Evolutionary conservation across 495 filamentous ascomycete species (phyloP).

Genomic region (Hypoxylon intermedium): DNA sequence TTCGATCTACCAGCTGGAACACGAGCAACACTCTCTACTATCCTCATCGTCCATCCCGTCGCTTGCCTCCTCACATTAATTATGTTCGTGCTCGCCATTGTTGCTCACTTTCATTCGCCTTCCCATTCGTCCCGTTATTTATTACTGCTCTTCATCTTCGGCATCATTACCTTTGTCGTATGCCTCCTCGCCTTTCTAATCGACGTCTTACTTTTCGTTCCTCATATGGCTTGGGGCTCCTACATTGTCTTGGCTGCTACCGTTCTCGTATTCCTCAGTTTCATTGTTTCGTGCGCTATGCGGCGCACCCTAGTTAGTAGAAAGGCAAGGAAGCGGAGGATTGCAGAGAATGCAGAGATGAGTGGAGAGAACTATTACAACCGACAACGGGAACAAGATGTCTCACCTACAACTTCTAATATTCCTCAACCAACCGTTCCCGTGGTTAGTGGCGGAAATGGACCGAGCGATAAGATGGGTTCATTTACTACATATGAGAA

Average conservation of each 20-base stretch:
- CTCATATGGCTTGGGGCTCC: slow-evolving; percentile 91
- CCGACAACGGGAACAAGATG: slow-evolving; percentile 64
- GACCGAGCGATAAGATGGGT: slow-evolving; percentile 65
- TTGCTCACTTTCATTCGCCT: slow-evolving; percentile 87
- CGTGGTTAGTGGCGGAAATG: slow-evolving; percentile 59
- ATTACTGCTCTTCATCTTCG: slow-evolving; percentile 81
- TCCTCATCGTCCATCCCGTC: slow-evolving; percentile 91
- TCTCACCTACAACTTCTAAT: slow-evolving; percentile 48
- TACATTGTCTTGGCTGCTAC: slow-evolving; percentile 94
- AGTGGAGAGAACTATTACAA: slow-evolving; percentile 91
- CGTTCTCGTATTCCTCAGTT: slow-evolving; percentile 81
- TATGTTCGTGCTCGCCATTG: slow-evolving; percentile 77
- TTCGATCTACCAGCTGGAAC: slow-evolving; percentile 79
- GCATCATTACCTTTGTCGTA: slow-evolving; percentile 82
- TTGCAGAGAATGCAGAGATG: slow-evolving; percentile 93
- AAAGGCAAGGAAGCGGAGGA: slow-evolving; percentile 88
- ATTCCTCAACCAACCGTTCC: slow-evolving; percentile 62
- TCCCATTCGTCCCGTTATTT: slow-evolving; percentile 93
- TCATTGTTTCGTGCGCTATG: slow-evolving; percentile 95
- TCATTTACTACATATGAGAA: slow-evolving; percentile 84
- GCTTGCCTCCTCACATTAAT: slow-evolving; percentile 85
- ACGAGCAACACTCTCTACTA: slow-evolving; percentile 84
- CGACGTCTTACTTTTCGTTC: slow-evolving; percentile 95
- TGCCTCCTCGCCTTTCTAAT: slow-evolving; percentile 89
- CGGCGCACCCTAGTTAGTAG: slow-evolving; percentile 89